Conservation (phyloP, 2,329 filamentous ascomycete species). For the Colletotrichum ledebouriae region DNA sequence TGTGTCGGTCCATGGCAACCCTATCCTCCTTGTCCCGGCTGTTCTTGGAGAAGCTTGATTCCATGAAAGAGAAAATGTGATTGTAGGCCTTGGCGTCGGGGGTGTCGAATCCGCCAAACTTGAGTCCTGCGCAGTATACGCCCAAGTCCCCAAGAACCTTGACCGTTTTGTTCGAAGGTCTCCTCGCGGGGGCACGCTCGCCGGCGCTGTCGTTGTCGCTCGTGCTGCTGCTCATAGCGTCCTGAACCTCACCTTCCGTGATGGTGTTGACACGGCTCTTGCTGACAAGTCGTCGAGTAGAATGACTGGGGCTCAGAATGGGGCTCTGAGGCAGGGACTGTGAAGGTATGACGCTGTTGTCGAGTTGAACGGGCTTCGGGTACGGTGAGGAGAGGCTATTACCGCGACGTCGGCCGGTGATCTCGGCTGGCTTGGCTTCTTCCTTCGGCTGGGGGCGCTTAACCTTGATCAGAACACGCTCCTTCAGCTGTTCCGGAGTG, state of each 20-base stretch:
- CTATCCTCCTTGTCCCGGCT: slow-evolving; percentile 83
- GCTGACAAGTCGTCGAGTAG: slow-evolving; percentile 61
- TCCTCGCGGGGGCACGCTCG: slow-evolving; percentile 68
- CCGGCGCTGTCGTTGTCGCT: slow-evolving; percentile 84
- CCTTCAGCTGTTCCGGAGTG: slow-evolving; percentile 86
- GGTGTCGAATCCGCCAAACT: slow-evolving; percentile 84
- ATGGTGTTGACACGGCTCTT: slow-evolving; percentile 71
- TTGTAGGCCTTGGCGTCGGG: slow-evolving; percentile 88
- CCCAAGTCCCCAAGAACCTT: slow-evolving; percentile 87
- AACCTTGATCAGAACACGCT: slow-evolving; percentile 92
- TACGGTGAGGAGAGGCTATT: slow-evolving; percentile 86
- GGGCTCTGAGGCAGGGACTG: slow-evolving; percentile 68
- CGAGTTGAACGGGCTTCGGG: slow-evolving; percentile 71
- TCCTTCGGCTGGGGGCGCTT: slow-evolving; percentile 73
- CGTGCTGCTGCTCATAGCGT: slow-evolving; percentile 70
- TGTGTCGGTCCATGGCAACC: slow-evolving; percentile 86
- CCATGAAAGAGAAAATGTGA: slow-evolving; percentile 95
- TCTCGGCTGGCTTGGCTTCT: slow-evolving; percentile 52
- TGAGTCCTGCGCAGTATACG: slow-evolving; percentile 80
- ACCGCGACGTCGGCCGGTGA: slow-evolving; percentile 65
- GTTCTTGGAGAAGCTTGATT: slow-evolving; percentile 86
- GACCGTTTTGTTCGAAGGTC: slow-evolving; percentile 86
- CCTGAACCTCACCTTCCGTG: slow-evolving; percentile 68
- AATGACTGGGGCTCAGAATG: slow-evolving; percentile 64
- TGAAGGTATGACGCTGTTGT: slow-evolving; percentile 67